phyloP scores from a whole-genome alignment of 805 yeast genomes.

The Candida berthetii region DNA sequence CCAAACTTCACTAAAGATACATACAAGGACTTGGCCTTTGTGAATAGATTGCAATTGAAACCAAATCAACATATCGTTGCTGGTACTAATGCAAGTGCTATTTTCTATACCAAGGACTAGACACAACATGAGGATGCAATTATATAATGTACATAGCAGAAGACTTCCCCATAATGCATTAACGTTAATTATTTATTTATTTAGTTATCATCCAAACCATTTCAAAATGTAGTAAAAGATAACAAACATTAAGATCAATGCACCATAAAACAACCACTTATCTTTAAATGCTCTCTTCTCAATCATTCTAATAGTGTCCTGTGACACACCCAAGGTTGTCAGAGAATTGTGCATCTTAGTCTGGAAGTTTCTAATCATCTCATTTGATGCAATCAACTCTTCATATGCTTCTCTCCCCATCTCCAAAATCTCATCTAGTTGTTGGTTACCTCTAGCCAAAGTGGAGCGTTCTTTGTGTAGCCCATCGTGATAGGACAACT shows the following conservation, averaged over 20 bases:
- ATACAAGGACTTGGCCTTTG: slow-evolving; percentile 26
- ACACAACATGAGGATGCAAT: too few species aligned
- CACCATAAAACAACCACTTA: slow-evolving; percentile 79
- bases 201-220: slow-evolving; percentile 43
- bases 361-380: slow-evolving; percentile 57
- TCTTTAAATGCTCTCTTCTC: slow-evolving; percentile 83
- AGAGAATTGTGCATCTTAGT: slow-evolving; percentile 60
- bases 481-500: slow-evolving; percentile 47
- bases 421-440: slow-evolving; percentile 83
- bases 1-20: slow-evolving; percentile 31
- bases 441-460: slow-evolving; percentile 65
- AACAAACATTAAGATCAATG: slow-evolving; percentile 54
- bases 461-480: slow-evolving; percentile 61
- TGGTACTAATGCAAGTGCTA: slow-evolving; percentile 56
- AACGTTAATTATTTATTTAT: background rate
- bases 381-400: slow-evolving; percentile 81
- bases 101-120: slow-evolving; percentile 44
- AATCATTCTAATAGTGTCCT: slow-evolving; percentile 72
- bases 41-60: slow-evolving; percentile 41
- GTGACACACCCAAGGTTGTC: slow-evolving; percentile 80
- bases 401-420: slow-evolving; percentile 85
- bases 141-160: background rate
- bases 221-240: slow-evolving; percentile 62
- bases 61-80: slow-evolving; percentile 55
- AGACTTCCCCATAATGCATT: background rate